phyloP scores from a whole-genome alignment of 306 rosid species.

The Benincasa hispida region DNA sequence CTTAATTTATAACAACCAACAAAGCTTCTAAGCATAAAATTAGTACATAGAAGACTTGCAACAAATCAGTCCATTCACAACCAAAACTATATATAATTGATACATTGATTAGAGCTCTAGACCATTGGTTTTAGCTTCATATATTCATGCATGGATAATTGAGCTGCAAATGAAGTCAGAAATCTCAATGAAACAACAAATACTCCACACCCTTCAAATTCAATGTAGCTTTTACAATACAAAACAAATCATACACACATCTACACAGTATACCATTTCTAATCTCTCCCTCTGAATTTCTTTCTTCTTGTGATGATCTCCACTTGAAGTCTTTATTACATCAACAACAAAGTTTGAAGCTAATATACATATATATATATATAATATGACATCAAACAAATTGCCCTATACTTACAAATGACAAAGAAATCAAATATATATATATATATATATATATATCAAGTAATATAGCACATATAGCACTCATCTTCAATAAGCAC shows the following conservation, averaged over 20 bases:
- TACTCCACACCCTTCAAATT: not conserved
- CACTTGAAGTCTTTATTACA: conserved; percentile 6
- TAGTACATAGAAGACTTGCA: too few relatives aligned
- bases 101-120: not conserved
- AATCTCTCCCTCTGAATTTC: not conserved
- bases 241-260: not conserved
- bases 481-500: not conserved
- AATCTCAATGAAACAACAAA: not conserved
- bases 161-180: not conserved
- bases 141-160: not conserved
- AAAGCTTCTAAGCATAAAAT: too few relatives aligned
- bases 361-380: not conserved
- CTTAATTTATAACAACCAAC: too few relatives aligned
- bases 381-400: not conserved
- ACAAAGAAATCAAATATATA: not conserved
- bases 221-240: not conserved
- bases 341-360: not conserved
- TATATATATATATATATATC: too few relatives aligned
- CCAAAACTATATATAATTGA: too few relatives aligned
- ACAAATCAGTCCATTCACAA: too few relatives aligned
- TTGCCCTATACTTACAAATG: not conserved
- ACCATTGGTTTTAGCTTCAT: not conserved
- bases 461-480: not conserved
- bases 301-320: not conserved
- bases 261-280: not conserved